These are phyloP conservation scores for Alternaria sp. DNA, from an alignment of 2,329 filamentous ascomycete genomes.

Conservation along the genomic window DNA sequence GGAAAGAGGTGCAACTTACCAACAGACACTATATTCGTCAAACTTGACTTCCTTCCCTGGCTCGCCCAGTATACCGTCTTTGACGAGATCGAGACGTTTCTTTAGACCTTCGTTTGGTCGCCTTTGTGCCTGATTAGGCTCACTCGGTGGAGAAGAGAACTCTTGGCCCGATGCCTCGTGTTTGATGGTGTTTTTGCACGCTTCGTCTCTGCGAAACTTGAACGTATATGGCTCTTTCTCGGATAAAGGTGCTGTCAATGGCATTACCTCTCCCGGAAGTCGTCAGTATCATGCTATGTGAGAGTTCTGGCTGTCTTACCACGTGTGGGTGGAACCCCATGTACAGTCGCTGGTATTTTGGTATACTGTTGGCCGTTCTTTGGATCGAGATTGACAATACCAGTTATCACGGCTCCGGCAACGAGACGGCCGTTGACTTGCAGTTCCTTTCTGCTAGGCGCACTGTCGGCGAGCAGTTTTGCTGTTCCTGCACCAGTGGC, in stretches of 20 bases:
- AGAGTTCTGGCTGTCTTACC: background rate
- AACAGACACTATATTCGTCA: background rate
- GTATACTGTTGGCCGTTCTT: background rate
- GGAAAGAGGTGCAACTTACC: background rate
- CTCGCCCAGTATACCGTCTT: background rate
- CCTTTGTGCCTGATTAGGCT: background rate
- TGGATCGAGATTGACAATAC: background rate
- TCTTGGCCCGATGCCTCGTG: background rate
- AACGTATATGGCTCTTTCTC: background rate
- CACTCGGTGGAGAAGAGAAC: background rate
- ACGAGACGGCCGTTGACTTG: background rate
- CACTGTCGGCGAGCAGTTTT: background rate
- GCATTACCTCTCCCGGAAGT: no score
- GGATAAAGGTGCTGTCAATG: background rate
- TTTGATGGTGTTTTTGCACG: background rate
- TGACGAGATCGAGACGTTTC: background rate
- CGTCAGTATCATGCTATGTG: no score
- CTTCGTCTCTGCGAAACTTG: background rate
- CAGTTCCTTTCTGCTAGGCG: background rate
- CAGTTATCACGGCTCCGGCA: background rate
- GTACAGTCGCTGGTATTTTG: background rate
- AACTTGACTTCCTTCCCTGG: background rate
- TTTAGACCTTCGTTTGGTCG: background rate
- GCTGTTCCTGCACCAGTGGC: background rate
- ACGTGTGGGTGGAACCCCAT: background rate